These are phyloP conservation scores for Saturnispora serradocipensis DNA, from an alignment of 805 yeast genomes.

Conservation along the genomic window DNA sequence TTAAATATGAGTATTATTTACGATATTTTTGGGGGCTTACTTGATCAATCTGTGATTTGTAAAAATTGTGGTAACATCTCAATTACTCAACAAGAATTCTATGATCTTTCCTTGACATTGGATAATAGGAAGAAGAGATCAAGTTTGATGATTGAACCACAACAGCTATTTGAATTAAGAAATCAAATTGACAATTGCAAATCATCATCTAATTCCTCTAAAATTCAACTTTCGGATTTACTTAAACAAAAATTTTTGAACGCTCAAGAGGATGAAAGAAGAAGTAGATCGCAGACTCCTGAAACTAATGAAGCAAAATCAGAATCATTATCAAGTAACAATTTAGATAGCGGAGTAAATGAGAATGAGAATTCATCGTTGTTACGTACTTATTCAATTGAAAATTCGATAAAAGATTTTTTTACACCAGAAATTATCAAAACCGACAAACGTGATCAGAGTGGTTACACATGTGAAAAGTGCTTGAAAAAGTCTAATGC, in stretches of 20 bases:
- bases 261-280: conserved; percentile 20
- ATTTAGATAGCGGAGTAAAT: neutral
- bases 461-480: conserved; percentile 81
- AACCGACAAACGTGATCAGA: conserved; percentile 54
- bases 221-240: conserved; percentile 21
- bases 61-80: conserved; percentile 73
- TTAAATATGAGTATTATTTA: conserved; percentile 73
- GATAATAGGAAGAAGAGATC: conserved; percentile 39
- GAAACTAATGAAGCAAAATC: conserved; percentile 9
- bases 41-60: conserved; percentile 81
- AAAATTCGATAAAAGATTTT: conserved; percentile 67
- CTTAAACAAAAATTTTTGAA: conserved; percentile 23
- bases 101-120: conserved; percentile 80
- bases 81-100: conserved; percentile 85
- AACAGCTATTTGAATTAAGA: conserved; percentile 21
- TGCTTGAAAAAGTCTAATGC: conserved; percentile 77
- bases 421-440: conserved; percentile 75
- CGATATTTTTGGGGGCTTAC: conserved; percentile 88
- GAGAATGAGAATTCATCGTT: conserved; percentile 3
- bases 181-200: conserved; percentile 23
- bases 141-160: conserved; percentile 23
- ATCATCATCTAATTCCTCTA: conserved; percentile 17
- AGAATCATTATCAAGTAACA: neutral
- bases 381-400: conserved; percentile 44
- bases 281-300: conserved; percentile 22